Base-by-base conservation (phyloP, 495 filamentous ascomycete species). In the Penicillium macrosclerotiorum region DNA sequence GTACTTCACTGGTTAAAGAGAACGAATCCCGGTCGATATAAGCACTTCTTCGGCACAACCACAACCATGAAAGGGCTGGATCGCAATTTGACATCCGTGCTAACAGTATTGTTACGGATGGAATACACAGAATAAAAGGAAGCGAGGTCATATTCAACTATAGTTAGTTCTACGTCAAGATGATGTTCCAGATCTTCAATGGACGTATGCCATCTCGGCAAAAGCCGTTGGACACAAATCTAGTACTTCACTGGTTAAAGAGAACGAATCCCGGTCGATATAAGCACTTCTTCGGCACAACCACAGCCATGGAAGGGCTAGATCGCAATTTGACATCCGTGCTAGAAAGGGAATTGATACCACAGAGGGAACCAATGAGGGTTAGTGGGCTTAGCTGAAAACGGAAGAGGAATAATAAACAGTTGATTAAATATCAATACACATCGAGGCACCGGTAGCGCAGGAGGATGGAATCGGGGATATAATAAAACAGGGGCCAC, bases 11-110 rank as follows among this genome's bases (percentile, higher is more conserved):
- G 71, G 64, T 49, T 23, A 41, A 38, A 45, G 47, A 63, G 45
- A 60, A 38, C 34, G 51, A 58, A 38, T 42, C 55, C 52, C 25
- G 32, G 12, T 73, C 54, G 34, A 77, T 85, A 64, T 85, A 64
- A 83, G 81, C 81, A 85, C 81, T 76, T 83, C 80, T 84, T 91
- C 87, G 90, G 90, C 90, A 89, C 90, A 91, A 89, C 83, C 74
- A 71, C 81, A 89, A 87, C 80, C 87, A 96, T 86, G 67, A 73
- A 76, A 71, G 57, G 76, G 75, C 84, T 77, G 80, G 76, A 85
- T 88, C 89, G 90, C 82, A 96, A 95, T 94, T 95, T 96, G 90
- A 95, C 90, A 96, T 94, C 88, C 84, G 88, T 95, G 90, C 90
- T 91, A 64, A 51, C 19, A 2, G 12, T 20, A 37, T n/a, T n/a